Evolutionary conservation across 768 basidiomycete species (phyloP), one percentile per base, ranked within the genome.

Genomic region (Trametes villosa): DNA sequence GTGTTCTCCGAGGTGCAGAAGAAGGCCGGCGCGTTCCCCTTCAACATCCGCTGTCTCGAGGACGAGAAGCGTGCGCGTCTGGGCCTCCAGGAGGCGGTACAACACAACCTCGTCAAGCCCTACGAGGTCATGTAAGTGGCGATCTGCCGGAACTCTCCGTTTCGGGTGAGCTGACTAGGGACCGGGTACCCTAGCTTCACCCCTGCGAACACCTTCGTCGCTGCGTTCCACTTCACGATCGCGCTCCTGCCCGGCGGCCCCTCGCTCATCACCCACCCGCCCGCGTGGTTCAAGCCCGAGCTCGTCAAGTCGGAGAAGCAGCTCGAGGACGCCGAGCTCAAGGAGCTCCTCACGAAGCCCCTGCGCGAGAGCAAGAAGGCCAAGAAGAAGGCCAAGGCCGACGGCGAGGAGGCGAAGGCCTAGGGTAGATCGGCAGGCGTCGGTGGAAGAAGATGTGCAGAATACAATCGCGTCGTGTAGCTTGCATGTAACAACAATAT

Each of bases 11-110:
- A 98, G 76, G 92, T 98, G 68, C 92, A 96, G 78, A 96, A 94
- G 82, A 98, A 98, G 77, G 93, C 97, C 41, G 96, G 96, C 26
- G 83, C 94, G 5, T 98, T 99, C 86, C 96, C 97, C 33, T 98
- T 99, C 83, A 98, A 96, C 69, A 84, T 99, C 64, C 92, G 97
- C 63, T 82, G 83, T 46, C 83, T 98, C 59, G 96, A 96, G 65
- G 96, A 98, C 70, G 96, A 98, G 83, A 96, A 96, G 78, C 86
- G 93, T 53, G 89, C 94, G 27, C 88, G 96, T 36, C 89, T 98
- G 83, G 97, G 96, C 66, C 83, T 98, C 33, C 89, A 92, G 72
- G 97, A 98, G 78, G 96, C 96, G 48, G 94, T 96, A 36, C 90
- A 96, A 73, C 97, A 99, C 74, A 86, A 86, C 69, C 83, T 98